These are phyloP conservation scores for Paxillus ammoniavirescens DNA, from an alignment of 768 basidiomycete species.

Conservation along the genomic window DNA sequence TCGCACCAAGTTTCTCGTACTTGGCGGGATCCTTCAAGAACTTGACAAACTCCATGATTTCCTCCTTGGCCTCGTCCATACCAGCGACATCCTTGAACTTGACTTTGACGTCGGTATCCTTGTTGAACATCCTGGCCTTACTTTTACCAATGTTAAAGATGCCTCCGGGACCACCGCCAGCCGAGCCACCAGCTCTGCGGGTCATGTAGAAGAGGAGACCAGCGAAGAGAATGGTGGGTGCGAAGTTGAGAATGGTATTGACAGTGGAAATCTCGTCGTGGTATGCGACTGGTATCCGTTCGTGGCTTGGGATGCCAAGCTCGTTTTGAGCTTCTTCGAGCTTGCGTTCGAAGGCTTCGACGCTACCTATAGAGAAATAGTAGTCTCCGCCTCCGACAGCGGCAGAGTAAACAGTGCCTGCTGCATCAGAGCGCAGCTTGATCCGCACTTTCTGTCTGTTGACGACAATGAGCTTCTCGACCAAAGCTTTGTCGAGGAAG, in stretches of 20 bases:
- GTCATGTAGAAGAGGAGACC: conserved; percentile 90
- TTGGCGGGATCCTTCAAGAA: conserved; percentile 94
- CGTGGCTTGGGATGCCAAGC: conserved; percentile 85
- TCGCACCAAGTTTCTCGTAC: conserved; percentile 96
- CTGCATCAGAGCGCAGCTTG: conserved; percentile 88
- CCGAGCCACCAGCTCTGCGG: conserved; percentile 59
- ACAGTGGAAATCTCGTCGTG: conserved; percentile 89
- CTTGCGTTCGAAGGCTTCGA: conserved; percentile 95
- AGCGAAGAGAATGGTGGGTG: conserved; percentile 90
- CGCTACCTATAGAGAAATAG: conserved; percentile 96
- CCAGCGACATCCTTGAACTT: conserved; percentile 98
- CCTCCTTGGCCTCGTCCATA: conserved; percentile 99
- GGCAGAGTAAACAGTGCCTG: conserved; percentile 71
- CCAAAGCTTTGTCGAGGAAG: conserved; percentile 94
- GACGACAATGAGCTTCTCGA: conserved; percentile 89
- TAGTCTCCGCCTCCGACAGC: conserved; percentile 61
- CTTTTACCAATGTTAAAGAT: conserved; percentile 98
- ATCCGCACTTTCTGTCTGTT: conserved; percentile 90
- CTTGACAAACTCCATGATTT: conserved; percentile 99
- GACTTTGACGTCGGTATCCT: conserved; percentile 90
- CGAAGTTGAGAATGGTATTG: conserved; percentile 82
- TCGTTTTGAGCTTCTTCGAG: conserved; percentile 92
- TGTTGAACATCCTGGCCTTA: conserved; percentile 91
- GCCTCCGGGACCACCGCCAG: conserved; percentile 72
- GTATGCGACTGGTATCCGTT: conserved; percentile 96